These are phyloP conservation scores for Whalleya microplaca DNA, from an alignment of 2,329 filamentous ascomycete genomes.

Conservation along the genomic window DNA sequence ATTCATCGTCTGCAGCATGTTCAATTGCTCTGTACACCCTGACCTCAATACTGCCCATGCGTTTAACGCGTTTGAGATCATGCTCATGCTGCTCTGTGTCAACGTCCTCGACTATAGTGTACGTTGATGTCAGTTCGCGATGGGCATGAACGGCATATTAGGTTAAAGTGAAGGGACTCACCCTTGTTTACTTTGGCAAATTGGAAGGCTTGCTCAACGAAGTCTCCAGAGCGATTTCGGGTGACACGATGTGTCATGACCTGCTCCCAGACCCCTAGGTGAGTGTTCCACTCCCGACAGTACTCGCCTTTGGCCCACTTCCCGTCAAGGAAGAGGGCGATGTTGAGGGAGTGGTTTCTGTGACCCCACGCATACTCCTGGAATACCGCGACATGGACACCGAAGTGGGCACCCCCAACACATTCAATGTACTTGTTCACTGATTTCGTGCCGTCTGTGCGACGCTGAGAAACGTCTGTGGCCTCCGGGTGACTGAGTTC, in stretches of 20 bases:
- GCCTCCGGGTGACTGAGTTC: constrained; percentile 27
- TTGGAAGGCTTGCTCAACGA: constrained; percentile 18
- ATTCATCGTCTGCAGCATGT: background rate
- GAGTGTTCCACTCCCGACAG: constrained; percentile 2
- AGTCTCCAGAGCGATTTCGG: background rate
- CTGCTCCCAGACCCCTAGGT: background rate
- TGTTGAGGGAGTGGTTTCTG: constrained; percentile 12
- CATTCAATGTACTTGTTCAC: constrained; percentile 26
- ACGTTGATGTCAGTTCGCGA: background rate
- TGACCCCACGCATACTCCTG: constrained; percentile 13
- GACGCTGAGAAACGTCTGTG: background rate
- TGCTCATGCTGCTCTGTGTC: background rate
- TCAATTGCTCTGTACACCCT: constrained; percentile 10
- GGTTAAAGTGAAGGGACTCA: no score
- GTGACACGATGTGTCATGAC: background rate
- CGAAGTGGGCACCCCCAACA: constrained; percentile 22
- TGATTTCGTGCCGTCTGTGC: background rate
- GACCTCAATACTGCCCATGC: constrained; percentile 27
- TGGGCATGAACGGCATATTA: background rate
- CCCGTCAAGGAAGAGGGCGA: constrained; percentile 25
- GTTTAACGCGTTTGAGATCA: constrained; percentile 14
- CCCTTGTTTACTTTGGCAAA: constrained; percentile 24
- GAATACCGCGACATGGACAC: constrained; percentile 16
- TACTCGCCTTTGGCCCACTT: constrained; percentile 15
- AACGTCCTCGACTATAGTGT: constrained; percentile 13